Conservation (phyloP, 345 rosid species). For the Ceriops decandra region DNA sequence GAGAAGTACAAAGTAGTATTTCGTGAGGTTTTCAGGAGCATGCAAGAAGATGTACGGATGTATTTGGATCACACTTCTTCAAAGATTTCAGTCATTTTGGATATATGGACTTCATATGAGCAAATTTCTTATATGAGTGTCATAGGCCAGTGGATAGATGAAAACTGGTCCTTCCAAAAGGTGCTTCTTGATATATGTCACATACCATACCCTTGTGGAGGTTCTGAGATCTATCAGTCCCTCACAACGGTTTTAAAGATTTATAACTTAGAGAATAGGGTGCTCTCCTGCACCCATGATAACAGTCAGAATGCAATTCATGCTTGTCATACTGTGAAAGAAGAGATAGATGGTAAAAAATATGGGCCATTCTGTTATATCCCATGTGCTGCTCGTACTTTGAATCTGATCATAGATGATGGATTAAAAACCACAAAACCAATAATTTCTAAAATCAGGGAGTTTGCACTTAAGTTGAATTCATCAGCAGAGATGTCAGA, state of each 20-base stretch:
- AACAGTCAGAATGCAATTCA: conserved; percentile 71
- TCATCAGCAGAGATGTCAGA: conserved; percentile 57
- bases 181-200: conserved; percentile 74
- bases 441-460: conserved; percentile 66
- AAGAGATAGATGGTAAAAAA: conserved; percentile 68
- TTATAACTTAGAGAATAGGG: conserved; percentile 63
- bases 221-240: conserved; percentile 58
- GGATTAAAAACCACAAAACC: conserved; percentile 73
- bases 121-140: conserved; percentile 48
- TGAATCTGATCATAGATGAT: conserved; percentile 72
- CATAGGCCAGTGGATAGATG: conserved; percentile 87
- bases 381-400: conserved; percentile 87
- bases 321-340: conserved; percentile 78
- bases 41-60: conserved; percentile 73
- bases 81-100: conserved; percentile 65
- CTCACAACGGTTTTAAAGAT: conserved; percentile 59
- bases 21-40: conserved; percentile 79
- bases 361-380: conserved; percentile 74
- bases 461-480: conserved; percentile 68
- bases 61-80: conserved; percentile 68
- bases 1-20: conserved; percentile 61
- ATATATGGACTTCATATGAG: conserved; percentile 34
- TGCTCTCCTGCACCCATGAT: conserved; percentile 86
- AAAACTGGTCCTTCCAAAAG: conserved; percentile 63
- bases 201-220: conserved; percentile 71